Evolutionary conservation across 2,329 filamentous ascomycete genomes (phyloP).

Genomic region (Hymenoscyphus repandus): DNA sequence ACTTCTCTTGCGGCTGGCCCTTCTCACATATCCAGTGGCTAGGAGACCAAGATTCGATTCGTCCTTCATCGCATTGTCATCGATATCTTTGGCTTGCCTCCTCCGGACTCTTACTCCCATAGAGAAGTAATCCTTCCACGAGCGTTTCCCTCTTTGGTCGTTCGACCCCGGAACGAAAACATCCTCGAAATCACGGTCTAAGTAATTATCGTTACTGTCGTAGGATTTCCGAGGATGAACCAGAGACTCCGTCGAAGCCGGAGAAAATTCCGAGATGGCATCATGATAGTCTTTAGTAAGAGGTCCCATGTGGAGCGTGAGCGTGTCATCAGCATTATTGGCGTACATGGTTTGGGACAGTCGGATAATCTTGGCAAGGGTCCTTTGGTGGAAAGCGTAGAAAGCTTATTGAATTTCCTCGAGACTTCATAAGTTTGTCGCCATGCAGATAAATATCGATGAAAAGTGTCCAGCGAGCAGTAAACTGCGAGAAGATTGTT

Average conservation of each 20-base stretch:
- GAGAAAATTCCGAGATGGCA: conserved; percentile 2
- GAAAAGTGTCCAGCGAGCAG: no score
- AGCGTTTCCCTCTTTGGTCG: neutral
- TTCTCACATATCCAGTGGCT: conserved; percentile 1
- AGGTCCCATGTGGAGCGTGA: conserved; percentile 1
- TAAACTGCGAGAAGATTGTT: no score
- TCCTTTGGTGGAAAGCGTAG: conserved; percentile 1
- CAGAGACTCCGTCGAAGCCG: neutral
- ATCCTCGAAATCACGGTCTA: conserved; percentile 12
- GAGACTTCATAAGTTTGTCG: no score
- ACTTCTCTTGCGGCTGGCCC: conserved; percentile 7
- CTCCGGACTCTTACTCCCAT: conserved; percentile 9
- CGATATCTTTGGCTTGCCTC: conserved; percentile 1
- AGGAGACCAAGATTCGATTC: neutral
- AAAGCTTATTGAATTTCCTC: no score
- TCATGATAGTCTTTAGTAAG: conserved; percentile 8
- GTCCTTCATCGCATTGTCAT: neutral
- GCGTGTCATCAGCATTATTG: neutral
- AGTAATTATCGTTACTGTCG: conserved; percentile 10
- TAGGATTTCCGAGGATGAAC: conserved; percentile 7
- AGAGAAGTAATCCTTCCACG: neutral
- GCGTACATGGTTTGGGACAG: neutral
- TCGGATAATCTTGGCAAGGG: neutral
- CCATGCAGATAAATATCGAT: no score
- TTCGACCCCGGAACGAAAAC: conserved; percentile 5